Conservation (phyloP, 1,139 yeast genomes). For the Taphrina populina region DNA sequence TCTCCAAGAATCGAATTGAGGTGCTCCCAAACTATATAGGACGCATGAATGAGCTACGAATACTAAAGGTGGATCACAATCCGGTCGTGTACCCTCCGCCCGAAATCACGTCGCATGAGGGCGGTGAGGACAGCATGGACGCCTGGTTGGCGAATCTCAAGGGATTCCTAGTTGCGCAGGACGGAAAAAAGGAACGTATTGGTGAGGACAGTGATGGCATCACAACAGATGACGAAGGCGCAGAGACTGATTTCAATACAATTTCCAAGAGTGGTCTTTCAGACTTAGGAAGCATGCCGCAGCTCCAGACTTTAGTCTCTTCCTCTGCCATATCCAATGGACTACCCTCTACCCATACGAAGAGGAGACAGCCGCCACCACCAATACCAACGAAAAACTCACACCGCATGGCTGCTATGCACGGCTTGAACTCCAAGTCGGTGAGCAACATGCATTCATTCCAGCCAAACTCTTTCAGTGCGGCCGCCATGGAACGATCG, state of each 20-base stretch:
- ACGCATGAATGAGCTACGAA: constrained; percentile 55
- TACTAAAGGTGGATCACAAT: constrained; percentile 69
- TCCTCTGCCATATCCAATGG: constrained; percentile 12
- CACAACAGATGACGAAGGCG: constrained; percentile 32
- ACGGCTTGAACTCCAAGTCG: constrained; percentile 27
- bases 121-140: constrained; percentile 46
- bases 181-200: neutral
- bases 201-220: constrained; percentile 13
- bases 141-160: constrained; percentile 61
- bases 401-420: constrained; percentile 20
- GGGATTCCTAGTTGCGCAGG: constrained; percentile 42
- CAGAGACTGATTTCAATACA: constrained; percentile 29
- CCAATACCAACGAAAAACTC: constrained; percentile 32
- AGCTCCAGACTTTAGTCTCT: constrained; percentile 7
- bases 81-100: constrained; percentile 59
- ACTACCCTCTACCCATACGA: constrained; percentile 31
- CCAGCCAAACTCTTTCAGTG: constrained; percentile 37
- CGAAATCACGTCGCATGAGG: constrained; percentile 44
- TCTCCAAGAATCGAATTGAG: constrained; percentile 61
- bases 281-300: constrained; percentile 2
- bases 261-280: constrained; percentile 18
- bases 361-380: constrained; percentile 32
- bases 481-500: constrained; percentile 48
- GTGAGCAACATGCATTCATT: constrained; percentile 31
- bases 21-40: constrained; percentile 60